phyloP scores from a whole-genome alignment of 768 basidiomycete genomes.

The Nevesoporus exiguus region DNA sequence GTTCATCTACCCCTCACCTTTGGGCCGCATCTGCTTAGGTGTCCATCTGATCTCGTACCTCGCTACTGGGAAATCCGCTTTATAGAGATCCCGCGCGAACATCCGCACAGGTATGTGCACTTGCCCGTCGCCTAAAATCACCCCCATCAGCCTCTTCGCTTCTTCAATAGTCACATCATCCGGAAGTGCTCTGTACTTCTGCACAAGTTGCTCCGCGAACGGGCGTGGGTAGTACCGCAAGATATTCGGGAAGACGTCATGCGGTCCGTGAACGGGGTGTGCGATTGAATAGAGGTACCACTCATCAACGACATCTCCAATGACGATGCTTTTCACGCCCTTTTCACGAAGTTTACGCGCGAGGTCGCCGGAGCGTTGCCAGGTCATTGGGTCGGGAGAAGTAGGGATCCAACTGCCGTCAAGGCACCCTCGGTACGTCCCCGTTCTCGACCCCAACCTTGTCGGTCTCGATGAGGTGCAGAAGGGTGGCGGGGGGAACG shows the following conservation, averaged over 20 bases:
- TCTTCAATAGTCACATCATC: conserved; percentile 43
- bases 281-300: conserved; percentile 78
- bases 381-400: conserved; percentile 57
- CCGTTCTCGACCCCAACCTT: conserved; percentile 48
- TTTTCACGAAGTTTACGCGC: conserved; percentile 50
- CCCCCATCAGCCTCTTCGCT: conserved; percentile 48
- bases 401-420: conserved; percentile 56
- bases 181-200: conserved; percentile 40
- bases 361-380: conserved; percentile 62
- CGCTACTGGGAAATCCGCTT: conserved; percentile 57
- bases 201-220: conserved; percentile 34
- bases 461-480: conserved; percentile 56
- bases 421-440: conserved; percentile 67
- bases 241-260: conserved; percentile 58
- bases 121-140: conserved; percentile 57
- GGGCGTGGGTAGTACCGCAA: conserved; percentile 55
- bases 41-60: conserved; percentile 71
- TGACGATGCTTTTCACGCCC: conserved; percentile 57
- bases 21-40: conserved; percentile 52
- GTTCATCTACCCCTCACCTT: conserved; percentile 38
- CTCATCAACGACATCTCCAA: conserved; percentile 73
- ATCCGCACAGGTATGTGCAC: conserved; percentile 67
- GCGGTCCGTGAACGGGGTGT: conserved; percentile 47
- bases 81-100: conserved; percentile 55
- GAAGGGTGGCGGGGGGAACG: conserved; percentile 49